Evolutionary conservation across 306 rosid genomes (phyloP).

Genomic region (Pterocarpus macrocarpus): DNA sequence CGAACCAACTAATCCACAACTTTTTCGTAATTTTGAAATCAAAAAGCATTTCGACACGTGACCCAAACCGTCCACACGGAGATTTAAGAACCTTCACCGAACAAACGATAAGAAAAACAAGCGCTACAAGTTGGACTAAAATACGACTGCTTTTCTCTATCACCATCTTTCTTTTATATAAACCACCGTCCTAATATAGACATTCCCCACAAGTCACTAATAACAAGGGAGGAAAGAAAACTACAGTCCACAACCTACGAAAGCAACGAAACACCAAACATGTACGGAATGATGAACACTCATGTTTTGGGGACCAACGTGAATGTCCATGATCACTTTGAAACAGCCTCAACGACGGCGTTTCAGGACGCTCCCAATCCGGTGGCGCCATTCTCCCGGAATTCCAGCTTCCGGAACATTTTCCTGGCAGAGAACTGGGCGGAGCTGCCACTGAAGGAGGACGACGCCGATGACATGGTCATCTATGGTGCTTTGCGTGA

Average conservation of each 20-base stretch:
- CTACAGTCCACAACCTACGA: neutral
- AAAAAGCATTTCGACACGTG: slow-evolving; percentile 38
- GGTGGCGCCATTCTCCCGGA: neutral
- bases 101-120: neutral
- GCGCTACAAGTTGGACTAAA: neutral
- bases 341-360: neutral
- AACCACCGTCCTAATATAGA: neutral
- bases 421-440: slow-evolving; percentile 49
- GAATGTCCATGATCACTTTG: neutral
- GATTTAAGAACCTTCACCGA: slow-evolving; percentile 38
- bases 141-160: neutral
- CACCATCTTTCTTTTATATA: neutral
- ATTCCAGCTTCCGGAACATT: slow-evolving; percentile 30
- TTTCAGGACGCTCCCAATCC: slow-evolving; percentile 19
- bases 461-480: slow-evolving; percentile 53
- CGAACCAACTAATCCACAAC: neutral
- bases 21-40: neutral
- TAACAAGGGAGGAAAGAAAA: neutral
- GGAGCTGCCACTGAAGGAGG: slow-evolving; percentile 51
- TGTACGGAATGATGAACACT: slow-evolving; percentile 30
- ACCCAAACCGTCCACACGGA: slow-evolving; percentile 38
- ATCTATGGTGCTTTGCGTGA: slow-evolving; percentile 41
- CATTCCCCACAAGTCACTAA: neutral
- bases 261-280: neutral
- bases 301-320: slow-evolving; percentile 5